Base-by-base conservation (phyloP, 495 filamentous ascomycete species). In the Aspergillus bridgeri region DNA sequence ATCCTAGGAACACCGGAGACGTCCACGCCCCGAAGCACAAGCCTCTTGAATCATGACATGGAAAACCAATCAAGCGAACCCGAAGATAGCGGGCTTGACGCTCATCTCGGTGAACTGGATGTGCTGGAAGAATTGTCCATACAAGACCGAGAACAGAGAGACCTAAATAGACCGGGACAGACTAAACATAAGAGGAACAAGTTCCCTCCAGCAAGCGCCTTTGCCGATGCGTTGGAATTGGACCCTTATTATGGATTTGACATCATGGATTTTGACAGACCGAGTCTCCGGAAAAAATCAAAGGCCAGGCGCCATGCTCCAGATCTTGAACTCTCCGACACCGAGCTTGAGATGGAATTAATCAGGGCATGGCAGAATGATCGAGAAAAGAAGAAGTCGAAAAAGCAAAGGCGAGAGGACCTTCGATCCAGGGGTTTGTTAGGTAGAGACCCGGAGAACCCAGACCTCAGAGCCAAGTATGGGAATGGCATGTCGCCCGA, bases 191-290 rank as follows among this genome's bases (percentile, higher is more conserved):
- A 60, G 15, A 67, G 67, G n/a, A 55, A 57, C n/a, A 58, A 57
- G 3, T 88, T 84, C 48, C 56, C 85, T 24, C 83, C 80, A 43
- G 87, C 85, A 15, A 78, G 75, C 17, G 71, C 78, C 13, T 81
- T 92, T 57, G 88, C 87, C 0, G 86, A 92, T 64, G 83, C 84
- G 1, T 69, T 85, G 13, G 80, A 85, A 29, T 60, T 61, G 17
- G 78, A 85, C 58, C 79, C 79, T 3, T 92, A 93, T 63, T 84
- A 86, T 60, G 87, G 83, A 23, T 84, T 96, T 59, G 91, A 96
- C 65, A 76, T 94, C 25, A 90, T 91, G 84, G 91, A 94, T 60
- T 89, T 88, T 68, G 80, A 87, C 21, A 80, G 85, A n/a, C 85
- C 78, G 6, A 85, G 80, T 53, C 56, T 84, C 20, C 75, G 75